These are phyloP conservation scores for Ophiostoma australiae DNA, from an alignment of 2,329 filamentous ascomycete species.

Conservation along the genomic window DNA sequence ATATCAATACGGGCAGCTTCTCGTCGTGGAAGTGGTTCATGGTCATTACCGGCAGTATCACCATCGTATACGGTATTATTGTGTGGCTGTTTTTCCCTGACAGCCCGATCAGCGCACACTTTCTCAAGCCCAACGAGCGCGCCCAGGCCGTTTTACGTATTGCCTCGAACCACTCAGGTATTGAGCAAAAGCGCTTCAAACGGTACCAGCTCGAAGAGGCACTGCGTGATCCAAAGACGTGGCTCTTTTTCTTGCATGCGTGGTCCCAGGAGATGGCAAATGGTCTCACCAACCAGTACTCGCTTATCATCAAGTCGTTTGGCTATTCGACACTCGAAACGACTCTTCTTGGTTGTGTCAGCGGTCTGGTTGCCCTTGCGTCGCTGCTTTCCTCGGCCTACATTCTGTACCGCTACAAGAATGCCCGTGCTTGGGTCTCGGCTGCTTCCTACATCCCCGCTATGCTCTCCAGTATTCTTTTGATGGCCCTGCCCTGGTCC, in stretches of 20 bases:
- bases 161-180: slow-evolving; percentile 38
- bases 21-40: slow-evolving; percentile 31
- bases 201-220: slow-evolving; percentile 26
- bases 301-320: slow-evolving; percentile 27
- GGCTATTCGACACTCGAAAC: slow-evolving; percentile 21
- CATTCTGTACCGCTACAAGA: slow-evolving; percentile 19
- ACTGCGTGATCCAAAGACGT: slow-evolving; percentile 28
- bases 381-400: slow-evolving; percentile 17
- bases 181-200: slow-evolving; percentile 27
- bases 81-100: slow-evolving; percentile 35
- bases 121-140: slow-evolving; percentile 33
- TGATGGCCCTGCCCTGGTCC: slow-evolving; percentile 21
- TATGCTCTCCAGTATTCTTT: slow-evolving; percentile 21
- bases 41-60: slow-evolving; percentile 34
- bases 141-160: slow-evolving; percentile 34
- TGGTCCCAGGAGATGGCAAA: slow-evolving; percentile 27
- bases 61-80: slow-evolving; percentile 31
- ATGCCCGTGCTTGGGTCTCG: slow-evolving; percentile 23
- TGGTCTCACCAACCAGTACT: slow-evolving; percentile 27
- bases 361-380: slow-evolving; percentile 22
- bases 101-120: slow-evolving; percentile 36
- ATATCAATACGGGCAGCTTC: slow-evolving; percentile 24
- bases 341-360: slow-evolving; percentile 25
- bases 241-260: slow-evolving; percentile 29
- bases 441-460: slow-evolving; percentile 18